These are phyloP conservation scores for Passalora sequoiae DNA, from an alignment of 2,329 filamentous ascomycete species.

Conservation along the genomic window DNA sequence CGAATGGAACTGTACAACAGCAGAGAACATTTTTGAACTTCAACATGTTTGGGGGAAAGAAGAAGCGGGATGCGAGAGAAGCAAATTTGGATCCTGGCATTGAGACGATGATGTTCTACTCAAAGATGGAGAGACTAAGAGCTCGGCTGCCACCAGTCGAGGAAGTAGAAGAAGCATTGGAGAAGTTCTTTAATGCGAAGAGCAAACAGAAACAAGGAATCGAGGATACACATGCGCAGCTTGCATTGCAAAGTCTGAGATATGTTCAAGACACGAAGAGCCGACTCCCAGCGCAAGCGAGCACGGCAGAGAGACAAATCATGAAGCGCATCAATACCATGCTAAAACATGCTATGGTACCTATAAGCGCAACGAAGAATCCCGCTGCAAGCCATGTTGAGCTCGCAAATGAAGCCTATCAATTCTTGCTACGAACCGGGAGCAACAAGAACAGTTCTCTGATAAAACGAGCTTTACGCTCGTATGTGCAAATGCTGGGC, in stretches of 20 bases:
- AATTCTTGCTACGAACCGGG: neutral
- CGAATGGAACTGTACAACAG: slow-evolving; percentile 10
- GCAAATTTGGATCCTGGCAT: slow-evolving; percentile 66
- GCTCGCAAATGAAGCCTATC: slow-evolving; percentile 38
- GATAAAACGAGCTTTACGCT: too few species aligned
- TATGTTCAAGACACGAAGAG: slow-evolving; percentile 36
- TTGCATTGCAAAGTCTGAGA: slow-evolving; percentile 55
- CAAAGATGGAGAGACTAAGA: slow-evolving; percentile 57
- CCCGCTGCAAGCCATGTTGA: slow-evolving; percentile 29
- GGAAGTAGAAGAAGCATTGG: slow-evolving; percentile 63
- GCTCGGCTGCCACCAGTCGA: slow-evolving; percentile 58
- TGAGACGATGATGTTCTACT: slow-evolving; percentile 64
- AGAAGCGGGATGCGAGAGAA: slow-evolving; percentile 54
- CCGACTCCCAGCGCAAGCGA: too few species aligned
- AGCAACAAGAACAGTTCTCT: too few species aligned
- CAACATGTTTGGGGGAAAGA: slow-evolving; percentile 51
- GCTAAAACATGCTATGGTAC: too few species aligned
- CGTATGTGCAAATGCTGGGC: neutral
- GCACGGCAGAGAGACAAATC: too few species aligned
- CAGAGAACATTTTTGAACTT: slow-evolving; percentile 60
- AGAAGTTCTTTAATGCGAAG: slow-evolving; percentile 52
- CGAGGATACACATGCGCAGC: slow-evolving; percentile 63
- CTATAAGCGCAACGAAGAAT: neutral
- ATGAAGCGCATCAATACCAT: too few species aligned
- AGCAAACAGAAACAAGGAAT: slow-evolving; percentile 47